These are phyloP conservation scores for Saksenaea vasiformis DNA, from an alignment of 371 early-diverging fungal genomes.

Conservation along the genomic window DNA sequence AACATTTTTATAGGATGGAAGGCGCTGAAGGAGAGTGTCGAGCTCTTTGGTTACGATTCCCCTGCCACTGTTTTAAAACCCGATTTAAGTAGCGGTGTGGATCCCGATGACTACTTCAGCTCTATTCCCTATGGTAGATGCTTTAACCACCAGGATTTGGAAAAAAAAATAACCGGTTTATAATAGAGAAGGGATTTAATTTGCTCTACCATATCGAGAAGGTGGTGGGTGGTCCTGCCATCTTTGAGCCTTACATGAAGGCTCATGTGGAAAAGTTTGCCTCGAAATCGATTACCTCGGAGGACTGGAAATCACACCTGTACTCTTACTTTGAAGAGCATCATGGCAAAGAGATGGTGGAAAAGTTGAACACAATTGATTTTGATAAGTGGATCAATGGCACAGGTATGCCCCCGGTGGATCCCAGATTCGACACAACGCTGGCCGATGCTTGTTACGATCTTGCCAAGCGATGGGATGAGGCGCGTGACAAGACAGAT, in stretches of 20 bases:
- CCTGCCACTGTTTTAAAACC: constrained; percentile 82
- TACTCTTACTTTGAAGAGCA: constrained; percentile 68
- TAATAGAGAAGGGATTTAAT: constrained; percentile 87
- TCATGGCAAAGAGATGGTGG: constrained; percentile 66
- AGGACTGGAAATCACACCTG: constrained; percentile 85
- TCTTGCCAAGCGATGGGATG: constrained; percentile 80
- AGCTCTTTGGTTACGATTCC: constrained; percentile 74
- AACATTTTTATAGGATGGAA: constrained; percentile 51
- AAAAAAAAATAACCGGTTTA: not conserved
- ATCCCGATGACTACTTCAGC: constrained; percentile 96
- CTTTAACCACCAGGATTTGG: not conserved
- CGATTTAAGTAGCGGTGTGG: constrained; percentile 71
- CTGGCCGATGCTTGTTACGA: constrained; percentile 82
- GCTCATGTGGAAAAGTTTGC: constrained; percentile 85
- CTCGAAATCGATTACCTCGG: constrained; percentile 84
- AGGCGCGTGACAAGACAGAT: constrained; percentile 51
- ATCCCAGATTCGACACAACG: constrained; percentile 82
- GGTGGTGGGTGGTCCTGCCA: constrained; percentile 78
- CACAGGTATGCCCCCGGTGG: constrained; percentile 89
- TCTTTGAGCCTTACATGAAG: constrained; percentile 86
- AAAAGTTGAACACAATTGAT: constrained; percentile 74
- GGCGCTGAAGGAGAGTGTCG: constrained; percentile 77
- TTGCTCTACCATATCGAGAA: constrained; percentile 91
- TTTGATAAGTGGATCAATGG: constrained; percentile 90
- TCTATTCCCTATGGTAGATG: constrained; percentile 85